Conservation (phyloP, 2,329 filamentous ascomycete genomes). For the Talaromyces sp. region DNA sequence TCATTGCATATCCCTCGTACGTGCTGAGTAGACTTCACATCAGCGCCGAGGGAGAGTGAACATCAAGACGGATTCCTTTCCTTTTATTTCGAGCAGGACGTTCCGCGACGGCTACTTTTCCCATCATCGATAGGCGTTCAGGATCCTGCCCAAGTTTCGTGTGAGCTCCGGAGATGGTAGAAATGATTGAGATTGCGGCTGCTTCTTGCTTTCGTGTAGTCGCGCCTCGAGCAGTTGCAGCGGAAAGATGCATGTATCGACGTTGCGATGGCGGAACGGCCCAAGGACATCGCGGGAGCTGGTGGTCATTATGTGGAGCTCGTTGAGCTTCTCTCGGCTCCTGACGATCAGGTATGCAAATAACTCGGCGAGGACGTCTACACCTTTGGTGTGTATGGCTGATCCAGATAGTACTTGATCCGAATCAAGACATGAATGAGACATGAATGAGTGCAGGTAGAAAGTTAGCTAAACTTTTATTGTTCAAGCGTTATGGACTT, state of each 20-base stretch:
- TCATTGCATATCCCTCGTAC: no score
- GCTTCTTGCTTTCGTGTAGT: not conserved
- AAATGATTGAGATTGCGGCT: no score
- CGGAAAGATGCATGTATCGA: constrained; percentile 2
- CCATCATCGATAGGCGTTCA: no score
- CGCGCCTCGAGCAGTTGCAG: not conserved
- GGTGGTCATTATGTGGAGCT: not conserved
- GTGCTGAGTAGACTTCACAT: no score
- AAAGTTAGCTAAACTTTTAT: not conserved
- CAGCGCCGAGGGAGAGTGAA: no score
- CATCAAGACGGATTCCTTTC: no score
- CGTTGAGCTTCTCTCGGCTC: not conserved
- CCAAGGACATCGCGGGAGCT: not conserved
- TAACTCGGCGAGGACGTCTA: no score
- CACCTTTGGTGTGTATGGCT: not conserved
- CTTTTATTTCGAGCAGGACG: no score
- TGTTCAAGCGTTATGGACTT: not conserved
- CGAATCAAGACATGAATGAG: not conserved
- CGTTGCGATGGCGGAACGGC: not conserved
- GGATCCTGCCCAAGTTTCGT: no score
- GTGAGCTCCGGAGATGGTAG: no score
- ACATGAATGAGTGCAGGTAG: not conserved
- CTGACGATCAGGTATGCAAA: no score
- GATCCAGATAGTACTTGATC: not conserved
- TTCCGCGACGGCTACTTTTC: no score